A percentile compares a stretch with the other conserved stretches of the same genome.
phyloP scores from a whole-genome alignment of 768 basidiomycete genomes.

The Leccinum broughii region DNA sequence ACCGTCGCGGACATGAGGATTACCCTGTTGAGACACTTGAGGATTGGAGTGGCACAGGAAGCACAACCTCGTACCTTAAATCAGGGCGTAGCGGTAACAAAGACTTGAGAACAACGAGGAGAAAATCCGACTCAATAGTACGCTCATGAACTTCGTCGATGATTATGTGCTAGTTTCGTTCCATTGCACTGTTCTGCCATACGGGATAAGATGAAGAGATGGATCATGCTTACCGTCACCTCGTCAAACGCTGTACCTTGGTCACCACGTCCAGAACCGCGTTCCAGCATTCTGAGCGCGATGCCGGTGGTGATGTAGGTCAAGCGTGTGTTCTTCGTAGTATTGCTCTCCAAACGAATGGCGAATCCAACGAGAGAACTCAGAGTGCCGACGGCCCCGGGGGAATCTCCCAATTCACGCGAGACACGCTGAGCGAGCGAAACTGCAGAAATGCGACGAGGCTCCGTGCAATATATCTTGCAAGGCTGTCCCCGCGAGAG shows the following conservation, averaged over 20 bases:
- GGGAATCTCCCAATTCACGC: slow-evolving; percentile 84
- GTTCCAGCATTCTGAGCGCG: slow-evolving; percentile 95
- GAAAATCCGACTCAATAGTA: slow-evolving; percentile 95
- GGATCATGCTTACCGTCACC: slow-evolving; percentile 68
- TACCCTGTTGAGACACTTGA: slow-evolving; percentile 50
- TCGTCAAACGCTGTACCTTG: slow-evolving; percentile 88
- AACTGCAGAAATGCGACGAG: slow-evolving; percentile 92
- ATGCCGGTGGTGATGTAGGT: slow-evolving; percentile 94
- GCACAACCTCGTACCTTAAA: slow-evolving; percentile 62
- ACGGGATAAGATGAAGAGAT: slow-evolving; percentile 3
- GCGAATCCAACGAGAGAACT: slow-evolving; percentile 91
- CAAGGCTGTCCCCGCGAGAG: slow-evolving; percentile 78
- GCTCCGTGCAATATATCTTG: slow-evolving; percentile 95
- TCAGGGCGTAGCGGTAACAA: slow-evolving; percentile 74
- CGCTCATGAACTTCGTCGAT: slow-evolving; percentile 99
- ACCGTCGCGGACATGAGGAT: slow-evolving; percentile 97
- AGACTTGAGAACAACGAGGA: slow-evolving; percentile 89
- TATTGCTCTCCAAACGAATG: slow-evolving; percentile 88
- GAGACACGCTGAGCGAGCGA: slow-evolving; percentile 94
- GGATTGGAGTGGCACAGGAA: not conserved
- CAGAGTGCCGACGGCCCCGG: slow-evolving; percentile 72
- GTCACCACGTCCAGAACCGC: slow-evolving; percentile 65
- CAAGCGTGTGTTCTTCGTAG: slow-evolving; percentile 72
- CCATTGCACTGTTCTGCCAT: slow-evolving; percentile 3
- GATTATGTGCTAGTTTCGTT: slow-evolving; percentile 72